These are phyloP conservation scores for Bimuria novae-zelandiae DNA, from an alignment of 2,329 filamentous ascomycete species.

Conservation along the genomic window DNA sequence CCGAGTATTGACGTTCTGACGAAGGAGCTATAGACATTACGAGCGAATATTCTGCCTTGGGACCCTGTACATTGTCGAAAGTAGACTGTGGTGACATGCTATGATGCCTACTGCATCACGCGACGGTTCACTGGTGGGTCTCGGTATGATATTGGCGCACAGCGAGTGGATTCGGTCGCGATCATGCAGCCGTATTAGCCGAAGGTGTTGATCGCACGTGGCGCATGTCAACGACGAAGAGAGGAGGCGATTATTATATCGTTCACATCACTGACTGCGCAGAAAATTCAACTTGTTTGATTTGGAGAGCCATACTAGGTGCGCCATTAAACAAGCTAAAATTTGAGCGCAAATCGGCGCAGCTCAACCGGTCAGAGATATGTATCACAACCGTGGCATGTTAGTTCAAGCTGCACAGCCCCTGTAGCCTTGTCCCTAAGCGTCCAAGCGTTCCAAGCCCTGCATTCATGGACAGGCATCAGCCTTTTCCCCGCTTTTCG, in stretches of 20 bases:
- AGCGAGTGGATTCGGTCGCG: neutral
- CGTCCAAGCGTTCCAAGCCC: neutral
- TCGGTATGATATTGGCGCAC: neutral
- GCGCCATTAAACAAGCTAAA: too few species aligned
- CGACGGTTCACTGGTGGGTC: conserved; percentile 1
- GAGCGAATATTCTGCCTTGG: conserved; percentile 8
- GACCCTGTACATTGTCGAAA: neutral
- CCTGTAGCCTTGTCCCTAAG: neutral
- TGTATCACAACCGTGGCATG: too few species aligned
- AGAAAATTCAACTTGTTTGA: neutral
- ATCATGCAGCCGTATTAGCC: conserved; percentile 12
- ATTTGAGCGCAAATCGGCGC: neutral
- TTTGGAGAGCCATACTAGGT: neutral
- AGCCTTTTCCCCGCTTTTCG: conserved; percentile 4
- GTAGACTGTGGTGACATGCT: too few species aligned
- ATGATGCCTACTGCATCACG: too few species aligned
- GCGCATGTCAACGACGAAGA: neutral
- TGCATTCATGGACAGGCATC: conserved; percentile 2
- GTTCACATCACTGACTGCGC: too few species aligned
- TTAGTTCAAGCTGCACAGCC: neutral
- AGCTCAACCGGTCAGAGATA: neutral
- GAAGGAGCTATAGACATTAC: neutral
- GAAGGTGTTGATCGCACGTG: conserved; percentile 9
- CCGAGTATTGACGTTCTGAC: neutral
- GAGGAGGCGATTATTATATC: too few species aligned